Base-by-base conservation (phyloP, 2,329 filamentous ascomycete genomes). In the Apiospora hydei region DNA sequence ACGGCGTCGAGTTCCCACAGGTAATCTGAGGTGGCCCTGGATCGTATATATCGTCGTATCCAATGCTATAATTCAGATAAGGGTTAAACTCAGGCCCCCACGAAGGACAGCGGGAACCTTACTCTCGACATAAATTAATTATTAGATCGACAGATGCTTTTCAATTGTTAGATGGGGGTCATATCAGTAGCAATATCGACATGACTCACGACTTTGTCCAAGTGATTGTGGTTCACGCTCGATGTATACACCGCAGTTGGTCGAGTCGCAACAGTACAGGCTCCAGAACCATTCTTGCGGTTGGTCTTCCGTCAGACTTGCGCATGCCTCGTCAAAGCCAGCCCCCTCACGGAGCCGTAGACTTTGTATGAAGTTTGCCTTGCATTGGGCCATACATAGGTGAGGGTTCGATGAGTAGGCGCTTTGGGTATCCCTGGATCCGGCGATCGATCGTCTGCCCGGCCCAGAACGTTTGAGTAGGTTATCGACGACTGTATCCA, bases 241-340 rank as follows among this genome's bases (percentile, higher is more conserved):
- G 61, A 82, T 82, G 72, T 82, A 79, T 64, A 89, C 85, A 41
- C 87, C 87, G 76, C 87, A 89, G 68, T 82, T 82, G 69, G 81
- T 83, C 68, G 83, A 82, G 76, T 88, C 86, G 77, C 88, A 88
- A 78, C 86, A 86, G 76, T 89, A 89, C 30, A 89, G 79, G 53
- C 80, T 77, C 81, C 83, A 84, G 14, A 89, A 81, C 57, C 80
- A 76, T 38, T 77, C 76, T 69, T 77, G 76, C 44, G 78, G 74
- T 30, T 73, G 70, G 10, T 72, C 70, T 24, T 72, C 70, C 66
- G 78, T 76, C 67, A 80, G 72, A 53, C 75, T 71, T 18, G 71
- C 71, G 69, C 78, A 80, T 68, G 76, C 74, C 11, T 77, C 75
- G 69, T 73, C 72, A 47, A 78, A 73, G 41, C 71, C 67, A 2